Percentiles rank a stretch among this genome's conserved stretches.
These are phyloP conservation scores for Tuber magnatum DNA, from an alignment of 495 filamentous ascomycete species.

Conservation along the genomic window DNA sequence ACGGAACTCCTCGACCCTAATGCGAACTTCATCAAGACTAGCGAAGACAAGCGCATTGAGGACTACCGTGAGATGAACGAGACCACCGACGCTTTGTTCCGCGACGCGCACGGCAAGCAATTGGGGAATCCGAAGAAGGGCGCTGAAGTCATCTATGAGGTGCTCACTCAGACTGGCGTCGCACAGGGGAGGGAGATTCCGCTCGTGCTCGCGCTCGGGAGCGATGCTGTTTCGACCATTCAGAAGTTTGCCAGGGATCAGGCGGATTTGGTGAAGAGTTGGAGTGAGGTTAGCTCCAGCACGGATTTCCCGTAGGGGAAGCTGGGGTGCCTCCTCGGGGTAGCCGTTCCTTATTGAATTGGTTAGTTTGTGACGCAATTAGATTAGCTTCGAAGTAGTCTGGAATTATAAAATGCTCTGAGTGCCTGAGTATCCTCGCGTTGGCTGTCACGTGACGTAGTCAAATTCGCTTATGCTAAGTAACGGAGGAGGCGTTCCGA, in stretches of 20 bases:
- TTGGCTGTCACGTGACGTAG: neutral
- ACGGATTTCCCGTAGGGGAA: neutral
- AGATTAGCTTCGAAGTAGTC: neutral
- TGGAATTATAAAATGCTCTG: neutral
- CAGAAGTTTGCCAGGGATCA: neutral
- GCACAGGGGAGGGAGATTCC: conserved; percentile 43
- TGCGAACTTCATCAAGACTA: neutral
- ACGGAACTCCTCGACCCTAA: conserved; percentile 12
- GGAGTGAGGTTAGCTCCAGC: neutral
- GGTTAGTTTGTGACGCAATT: neutral
- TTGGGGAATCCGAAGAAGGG: conserved; percentile 48
- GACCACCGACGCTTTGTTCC: conserved; percentile 18
- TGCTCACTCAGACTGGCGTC: conserved; percentile 43
- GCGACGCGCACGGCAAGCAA: conserved; percentile 32
- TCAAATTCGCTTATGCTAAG: neutral
- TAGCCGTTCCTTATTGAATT: neutral
- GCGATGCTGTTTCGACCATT: conserved; percentile 39
- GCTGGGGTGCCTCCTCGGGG: neutral
- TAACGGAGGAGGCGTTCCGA: neutral
- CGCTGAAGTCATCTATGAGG: conserved; percentile 45
- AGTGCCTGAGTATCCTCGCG: neutral
- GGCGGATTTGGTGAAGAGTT: conserved; percentile 1
- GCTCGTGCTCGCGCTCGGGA: conserved; percentile 45
- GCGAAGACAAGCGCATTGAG: conserved; percentile 22
- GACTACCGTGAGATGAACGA: conserved; percentile 32